phyloP scores from a whole-genome alignment of 345 rosid genomes.

The Brassica napus region Da-Ae NC_063434.1:6540001-6540500 shows the following conservation, averaged over 20 bases:
- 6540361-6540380: no score
- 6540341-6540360: no score
- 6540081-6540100: neutral
- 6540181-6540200: neutral
- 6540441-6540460: neutral
- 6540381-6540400: no score
- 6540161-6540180: neutral
- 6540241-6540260: no score
- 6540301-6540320: no score
- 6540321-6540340: no score
- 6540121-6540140: neutral
- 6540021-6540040: neutral
- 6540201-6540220: no score
- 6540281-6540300: no score
- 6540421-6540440: neutral
- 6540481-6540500: neutral
- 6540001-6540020: neutral
- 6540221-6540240: no score
- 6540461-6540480: neutral
- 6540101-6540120: neutral
- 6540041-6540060: neutral
- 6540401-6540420: no score
- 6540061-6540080: neutral
- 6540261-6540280: no score
- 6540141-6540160: neutral